phyloP scores from a whole-genome alignment of 225 moss, liverwort and hornwort species.

The Sphagnum contortum region DNA sequence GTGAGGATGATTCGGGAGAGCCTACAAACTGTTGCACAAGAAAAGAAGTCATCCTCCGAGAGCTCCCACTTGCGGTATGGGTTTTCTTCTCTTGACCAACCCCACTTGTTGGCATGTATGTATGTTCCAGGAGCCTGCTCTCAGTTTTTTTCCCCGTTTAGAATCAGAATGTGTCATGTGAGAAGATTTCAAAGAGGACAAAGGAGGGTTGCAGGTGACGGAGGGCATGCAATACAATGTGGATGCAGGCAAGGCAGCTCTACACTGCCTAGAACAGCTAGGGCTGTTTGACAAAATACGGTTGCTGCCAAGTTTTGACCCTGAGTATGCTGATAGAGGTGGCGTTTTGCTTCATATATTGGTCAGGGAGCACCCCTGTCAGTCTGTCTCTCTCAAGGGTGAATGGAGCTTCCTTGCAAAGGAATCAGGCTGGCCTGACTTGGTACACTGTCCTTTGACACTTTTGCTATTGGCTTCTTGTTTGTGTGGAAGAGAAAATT shows the following conservation, averaged over 20 bases:
- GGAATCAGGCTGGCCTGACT: constrained; percentile 33
- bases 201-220: constrained; percentile 61
- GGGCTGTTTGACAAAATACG: constrained; percentile 57
- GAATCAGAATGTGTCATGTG: no score
- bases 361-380: constrained; percentile 30
- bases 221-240: constrained; percentile 53
- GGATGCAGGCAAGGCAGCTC: constrained; percentile 47
- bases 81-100: neutral
- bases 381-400: constrained; percentile 36
- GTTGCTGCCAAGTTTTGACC: constrained; percentile 39
- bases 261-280: constrained; percentile 46
- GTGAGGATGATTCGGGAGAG: constrained; percentile 32
- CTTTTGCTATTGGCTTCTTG: constrained; percentile 4
- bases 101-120: no score
- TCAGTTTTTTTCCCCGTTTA: neutral
- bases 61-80: constrained; percentile 30
- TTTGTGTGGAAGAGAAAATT: neutral
- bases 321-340: constrained; percentile 38
- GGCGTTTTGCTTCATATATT: constrained; percentile 29
- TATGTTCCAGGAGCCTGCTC: no score
- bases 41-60: constrained; percentile 22
- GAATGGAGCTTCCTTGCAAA: constrained; percentile 59
- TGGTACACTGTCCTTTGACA: constrained; percentile 14
- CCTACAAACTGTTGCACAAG: constrained; percentile 24
- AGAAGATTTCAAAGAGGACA: no score